phyloP scores from a whole-genome alignment of 441 rosid species.

The Hura crepitans region DNA sequence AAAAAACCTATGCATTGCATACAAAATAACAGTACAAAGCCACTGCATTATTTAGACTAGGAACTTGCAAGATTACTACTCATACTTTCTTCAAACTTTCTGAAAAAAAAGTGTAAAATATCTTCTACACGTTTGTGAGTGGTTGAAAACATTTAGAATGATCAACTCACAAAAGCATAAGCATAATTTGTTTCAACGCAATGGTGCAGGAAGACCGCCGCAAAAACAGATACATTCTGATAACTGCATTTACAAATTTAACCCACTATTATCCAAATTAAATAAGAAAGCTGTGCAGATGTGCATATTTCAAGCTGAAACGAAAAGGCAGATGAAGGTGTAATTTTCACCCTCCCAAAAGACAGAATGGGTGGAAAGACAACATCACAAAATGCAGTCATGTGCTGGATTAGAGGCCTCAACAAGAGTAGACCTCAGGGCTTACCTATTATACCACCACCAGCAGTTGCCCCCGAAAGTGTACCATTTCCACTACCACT shows the following conservation, averaged over 20 bases:
- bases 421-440: background rate
- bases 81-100: background rate
- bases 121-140: background rate
- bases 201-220: background rate
- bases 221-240: background rate
- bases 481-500: conserved; percentile 88
- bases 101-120: background rate
- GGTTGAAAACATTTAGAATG: background rate
- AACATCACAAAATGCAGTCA: background rate
- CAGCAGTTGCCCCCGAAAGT: conserved; percentile 63
- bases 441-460: conserved; percentile 92
- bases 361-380: background rate
- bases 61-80: background rate
- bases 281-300: background rate
- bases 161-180: background rate
- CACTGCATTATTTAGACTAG: background rate
- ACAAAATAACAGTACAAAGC: background rate
- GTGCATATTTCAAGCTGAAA: background rate
- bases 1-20: too few species aligned
- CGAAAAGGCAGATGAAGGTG: background rate
- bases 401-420: background rate
- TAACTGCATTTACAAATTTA: background rate
- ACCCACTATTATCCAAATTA: background rate
- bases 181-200: background rate
- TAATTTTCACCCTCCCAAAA: background rate